Base-by-base conservation (phyloP, 768 basidiomycete genomes). In the Pleurotus giganteus region DNA sequence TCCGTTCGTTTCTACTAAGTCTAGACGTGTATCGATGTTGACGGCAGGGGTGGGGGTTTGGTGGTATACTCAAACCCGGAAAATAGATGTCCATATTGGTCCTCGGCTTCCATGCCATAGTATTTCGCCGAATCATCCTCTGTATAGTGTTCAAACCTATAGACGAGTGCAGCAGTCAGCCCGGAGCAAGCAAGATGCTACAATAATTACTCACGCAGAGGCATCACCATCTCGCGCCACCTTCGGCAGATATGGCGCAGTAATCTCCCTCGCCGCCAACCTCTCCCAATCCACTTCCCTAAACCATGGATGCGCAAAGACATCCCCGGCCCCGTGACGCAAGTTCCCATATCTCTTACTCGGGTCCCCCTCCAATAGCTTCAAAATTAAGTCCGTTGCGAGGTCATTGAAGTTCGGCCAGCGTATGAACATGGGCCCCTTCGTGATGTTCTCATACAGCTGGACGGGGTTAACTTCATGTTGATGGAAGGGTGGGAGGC, bases 281-380 rank as follows among this genome's bases (percentile, higher is more conserved):
- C 84, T 86, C 45, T 80, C 80, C 94, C 94, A 98, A 60, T 93
- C 88, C 19, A 98, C 94, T 71, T 98, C 94, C 37, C 82, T 76
- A 67, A 98, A 98, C 95, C 95, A 98, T 2, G 83, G 82, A 67
- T 98, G 96, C 15, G 84, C 82, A 67, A 95, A 95, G 29, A 98
- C 93, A 68, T 98, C 96, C 27, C 85, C 87, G 4, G 88, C 89
- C 17, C 94, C 96, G 61, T 93, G 84, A 47, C 79, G 78, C 73
- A 98, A 66, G 71, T 98, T 98, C 0, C 96, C 96, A 59, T 91
- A 88, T 9, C 96, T 85, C 65, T 89, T 86, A 13, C 88, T 87
- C 2, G 94, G 85, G 64, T 99, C 92, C 32, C 82, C 75, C 58
- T 95, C 94, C 80, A 98, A 86, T 61, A 98, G 80, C 64, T 93